Conservation (phyloP, 345 rosid genomes). For the Pugionium cornutum region DNA sequence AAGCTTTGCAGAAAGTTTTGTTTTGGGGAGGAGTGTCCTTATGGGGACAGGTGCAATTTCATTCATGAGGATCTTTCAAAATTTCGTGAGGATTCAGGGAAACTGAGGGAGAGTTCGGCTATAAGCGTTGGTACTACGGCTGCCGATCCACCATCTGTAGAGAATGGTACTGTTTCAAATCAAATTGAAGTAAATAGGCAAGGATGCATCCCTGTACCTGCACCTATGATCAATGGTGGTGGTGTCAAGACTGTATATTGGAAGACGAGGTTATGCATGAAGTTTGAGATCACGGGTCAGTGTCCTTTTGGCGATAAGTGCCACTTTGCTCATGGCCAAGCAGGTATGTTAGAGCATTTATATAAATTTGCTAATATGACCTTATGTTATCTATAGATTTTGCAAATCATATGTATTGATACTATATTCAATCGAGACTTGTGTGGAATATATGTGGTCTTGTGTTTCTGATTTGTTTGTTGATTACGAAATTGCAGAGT, state of each 20-base stretch:
- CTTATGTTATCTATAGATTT: background rate
- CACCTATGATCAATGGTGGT: slow-evolving; percentile 36
- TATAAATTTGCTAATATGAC: background rate
- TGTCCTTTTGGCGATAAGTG: slow-evolving; percentile 93
- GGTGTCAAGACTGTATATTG: slow-evolving; percentile 68
- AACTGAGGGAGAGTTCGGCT: slow-evolving; percentile 74
- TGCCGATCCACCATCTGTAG: slow-evolving; percentile 44
- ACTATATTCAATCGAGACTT: background rate
- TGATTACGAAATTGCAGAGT: slow-evolving; percentile 49
- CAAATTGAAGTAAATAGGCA: slow-evolving; percentile 51
- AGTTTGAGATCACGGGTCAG: slow-evolving; percentile 74
- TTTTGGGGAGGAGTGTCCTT: slow-evolving; percentile 91
- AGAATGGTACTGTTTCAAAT: slow-evolving; percentile 41
- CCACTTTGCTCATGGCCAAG: slow-evolving; percentile 90
- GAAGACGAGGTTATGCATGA: slow-evolving; percentile 86
- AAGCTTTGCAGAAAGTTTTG: slow-evolving; percentile 95
- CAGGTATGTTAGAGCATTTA: slow-evolving; percentile 50
- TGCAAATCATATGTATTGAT: slow-evolving; percentile 8
- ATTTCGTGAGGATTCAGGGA: slow-evolving; percentile 71
- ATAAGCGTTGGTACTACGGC: slow-evolving; percentile 47
- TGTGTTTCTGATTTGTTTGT: slow-evolving; percentile 17
- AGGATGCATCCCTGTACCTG: slow-evolving; percentile 31
- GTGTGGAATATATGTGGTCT: slow-evolving; percentile 22
- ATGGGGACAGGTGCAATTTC: slow-evolving; percentile 91
- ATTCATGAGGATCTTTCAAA: slow-evolving; percentile 83